These are phyloP conservation scores for Euphrasia confusa DNA, from an alignment of 257 asterid species.

Conservation along the genomic window DNA sequence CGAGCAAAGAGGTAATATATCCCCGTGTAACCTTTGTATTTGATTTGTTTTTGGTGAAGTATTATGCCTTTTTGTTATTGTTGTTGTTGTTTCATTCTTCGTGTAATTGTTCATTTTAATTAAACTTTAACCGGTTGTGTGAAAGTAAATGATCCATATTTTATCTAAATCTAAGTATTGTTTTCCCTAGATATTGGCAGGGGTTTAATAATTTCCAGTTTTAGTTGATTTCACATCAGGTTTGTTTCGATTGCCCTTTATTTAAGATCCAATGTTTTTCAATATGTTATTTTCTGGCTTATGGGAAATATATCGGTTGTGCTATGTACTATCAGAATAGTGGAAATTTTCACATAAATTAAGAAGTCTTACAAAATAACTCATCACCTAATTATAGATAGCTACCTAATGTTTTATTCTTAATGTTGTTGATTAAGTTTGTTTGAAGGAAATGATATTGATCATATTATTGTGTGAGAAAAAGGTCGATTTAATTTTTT, in stretches of 20 bases:
- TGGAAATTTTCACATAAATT: background rate
- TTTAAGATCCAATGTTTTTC: conserved; percentile 3
- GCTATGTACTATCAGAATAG: conserved; percentile 16
- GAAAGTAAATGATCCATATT: conserved; percentile 7
- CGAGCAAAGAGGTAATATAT: conserved; percentile 76
- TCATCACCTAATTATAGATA: too few relatives aligned
- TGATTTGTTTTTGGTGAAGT: conserved; percentile 23
- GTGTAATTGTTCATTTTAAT: conserved; percentile 10
- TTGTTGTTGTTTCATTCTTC: conserved; percentile 9
- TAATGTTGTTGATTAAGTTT: too few relatives aligned
- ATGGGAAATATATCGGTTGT: conserved; percentile 17
- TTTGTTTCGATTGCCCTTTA: conserved; percentile 28
- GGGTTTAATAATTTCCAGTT: conserved; percentile 91
- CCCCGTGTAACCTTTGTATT: conserved; percentile 12
- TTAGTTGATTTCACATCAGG: conserved; percentile 91
- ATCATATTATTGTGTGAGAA: too few relatives aligned
- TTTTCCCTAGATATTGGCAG: conserved; percentile 76
- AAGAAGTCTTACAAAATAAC: too few relatives aligned
- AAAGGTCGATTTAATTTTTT: too few relatives aligned
- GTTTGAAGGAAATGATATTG: too few relatives aligned
- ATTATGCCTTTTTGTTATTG: background rate
- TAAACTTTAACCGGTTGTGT: background rate
- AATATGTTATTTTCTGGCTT: conserved; percentile 2
- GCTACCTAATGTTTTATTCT: too few relatives aligned
- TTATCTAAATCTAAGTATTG: conserved; percentile 7